These are phyloP conservation scores for Scenedesmus sp. DNA, from an alignment of 163 green algal genomes.

Conservation along the genomic window DNA sequence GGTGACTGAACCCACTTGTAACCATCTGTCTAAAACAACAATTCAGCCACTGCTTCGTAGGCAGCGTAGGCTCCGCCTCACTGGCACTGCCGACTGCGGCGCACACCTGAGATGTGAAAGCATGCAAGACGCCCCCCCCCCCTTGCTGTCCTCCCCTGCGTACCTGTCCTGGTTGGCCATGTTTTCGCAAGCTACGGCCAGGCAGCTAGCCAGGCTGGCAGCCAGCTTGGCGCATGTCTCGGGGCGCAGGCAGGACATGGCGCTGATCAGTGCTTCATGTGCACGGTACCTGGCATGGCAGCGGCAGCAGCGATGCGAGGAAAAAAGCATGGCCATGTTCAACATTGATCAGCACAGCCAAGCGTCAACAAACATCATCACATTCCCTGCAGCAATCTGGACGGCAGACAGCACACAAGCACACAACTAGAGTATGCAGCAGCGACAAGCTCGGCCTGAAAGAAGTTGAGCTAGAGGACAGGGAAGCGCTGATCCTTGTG, in stretches of 20 bases:
- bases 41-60: not conserved
- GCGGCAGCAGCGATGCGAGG: not conserved
- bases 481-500: no score
- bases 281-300: slow-evolving; percentile 45
- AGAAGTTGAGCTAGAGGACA: no score
- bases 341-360: not conserved
- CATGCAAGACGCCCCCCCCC: not conserved
- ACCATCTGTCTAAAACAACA: no score
- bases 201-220: slow-evolving; percentile 36
- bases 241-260: slow-evolving; percentile 34
- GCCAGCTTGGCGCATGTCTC: slow-evolving; percentile 51
- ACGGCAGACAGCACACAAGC: no score
- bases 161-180: slow-evolving; percentile 46
- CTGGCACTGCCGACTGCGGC: no score
- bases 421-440: no score
- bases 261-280: slow-evolving; percentile 23
- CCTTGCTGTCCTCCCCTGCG: not conserved
- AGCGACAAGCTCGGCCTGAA: no score
- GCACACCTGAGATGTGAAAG: not conserved
- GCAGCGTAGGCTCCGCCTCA: not conserved
- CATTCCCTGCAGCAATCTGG: no score
- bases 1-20: no score
- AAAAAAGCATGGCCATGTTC: not conserved
- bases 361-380: no score
- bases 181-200: slow-evolving; percentile 48